Evolutionary conservation across 2,329 filamentous ascomycete genomes (phyloP).

Genomic region (Lecanicillium sp.): DNA sequence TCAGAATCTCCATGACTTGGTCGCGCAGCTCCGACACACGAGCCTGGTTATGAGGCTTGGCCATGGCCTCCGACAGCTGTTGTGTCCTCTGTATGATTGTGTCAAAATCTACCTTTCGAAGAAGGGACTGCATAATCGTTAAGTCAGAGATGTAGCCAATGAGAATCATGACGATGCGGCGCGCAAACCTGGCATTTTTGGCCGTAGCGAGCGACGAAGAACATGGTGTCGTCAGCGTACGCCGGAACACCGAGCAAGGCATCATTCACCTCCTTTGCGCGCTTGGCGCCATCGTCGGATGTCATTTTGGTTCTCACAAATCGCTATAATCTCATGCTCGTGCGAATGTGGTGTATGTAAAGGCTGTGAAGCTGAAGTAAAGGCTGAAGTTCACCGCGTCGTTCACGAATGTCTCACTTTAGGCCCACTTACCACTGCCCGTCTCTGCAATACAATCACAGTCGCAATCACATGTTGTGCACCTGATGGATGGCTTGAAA

Average conservation of each 20-base stretch:
- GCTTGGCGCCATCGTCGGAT: constrained; percentile 18
- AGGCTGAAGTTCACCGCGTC: too few species aligned
- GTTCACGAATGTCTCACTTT: too few species aligned
- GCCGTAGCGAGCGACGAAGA: constrained; percentile 25
- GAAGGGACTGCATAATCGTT: constrained; percentile 14
- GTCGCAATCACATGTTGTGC: too few species aligned
- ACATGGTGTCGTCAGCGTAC: constrained; percentile 26
- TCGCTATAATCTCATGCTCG: not conserved
- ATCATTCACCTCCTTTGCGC: constrained; percentile 23
- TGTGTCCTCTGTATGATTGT: constrained; percentile 18
- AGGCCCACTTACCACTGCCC: too few species aligned
- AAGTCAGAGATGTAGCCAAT: not conserved
- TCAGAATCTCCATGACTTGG: constrained; percentile 20
- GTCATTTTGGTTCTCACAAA: constrained; percentile 1
- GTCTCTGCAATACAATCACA: too few species aligned
- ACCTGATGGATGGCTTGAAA: too few species aligned
- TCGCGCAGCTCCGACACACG: constrained; percentile 19
- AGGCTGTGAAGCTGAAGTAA: not conserved
- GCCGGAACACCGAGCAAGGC: constrained; percentile 23
- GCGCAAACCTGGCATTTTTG: constrained; percentile 20
- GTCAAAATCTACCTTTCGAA: constrained; percentile 22
- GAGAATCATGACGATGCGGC: not conserved
- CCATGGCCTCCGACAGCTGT: constrained; percentile 18
- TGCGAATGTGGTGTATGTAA: too few species aligned
- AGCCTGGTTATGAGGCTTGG: constrained; percentile 8